Percentiles rank a stretch among this genome's conserved stretches.
phyloP scores from a whole-genome alignment of 768 basidiomycete species.

The Steccherinum ochraceum region DNA sequence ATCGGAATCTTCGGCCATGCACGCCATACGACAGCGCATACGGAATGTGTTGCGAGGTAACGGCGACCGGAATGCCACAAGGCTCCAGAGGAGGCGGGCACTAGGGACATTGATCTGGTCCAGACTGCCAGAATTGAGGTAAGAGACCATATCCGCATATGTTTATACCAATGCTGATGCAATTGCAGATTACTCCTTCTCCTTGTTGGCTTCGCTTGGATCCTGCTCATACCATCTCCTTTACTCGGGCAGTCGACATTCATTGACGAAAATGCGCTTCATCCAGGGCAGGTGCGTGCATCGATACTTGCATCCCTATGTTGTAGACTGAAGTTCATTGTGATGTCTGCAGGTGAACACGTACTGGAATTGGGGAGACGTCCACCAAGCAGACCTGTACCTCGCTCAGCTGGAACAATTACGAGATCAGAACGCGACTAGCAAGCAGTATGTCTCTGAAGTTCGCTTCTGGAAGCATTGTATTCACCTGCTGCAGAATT shows the following conservation, averaged over 20 bases:
- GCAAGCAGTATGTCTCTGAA: slow-evolving; percentile 45
- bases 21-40: neutral
- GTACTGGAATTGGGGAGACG: slow-evolving; percentile 89
- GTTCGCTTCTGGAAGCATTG: too few relatives aligned
- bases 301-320: too few relatives aligned
- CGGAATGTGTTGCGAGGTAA: slow-evolving; percentile 1
- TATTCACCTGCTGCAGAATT: slow-evolving; percentile 44
- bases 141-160: neutral
- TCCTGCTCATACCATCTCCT: slow-evolving; percentile 67
- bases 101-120: slow-evolving; percentile 5
- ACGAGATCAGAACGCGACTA: slow-evolving; percentile 56
- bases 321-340: too few relatives aligned
- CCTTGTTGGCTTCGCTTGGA: slow-evolving; percentile 71
- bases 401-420: slow-evolving; percentile 63
- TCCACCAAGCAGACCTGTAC: slow-evolving; percentile 80
- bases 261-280: slow-evolving; percentile 94
- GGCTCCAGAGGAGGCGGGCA: slow-evolving; percentile 6
- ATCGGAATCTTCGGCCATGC: neutral
- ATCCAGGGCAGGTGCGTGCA: slow-evolving; percentile 74
- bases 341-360: slow-evolving; percentile 78
- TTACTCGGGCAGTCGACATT: slow-evolving; percentile 64
- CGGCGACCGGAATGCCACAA: slow-evolving; percentile 7
- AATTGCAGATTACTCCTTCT: slow-evolving; percentile 48
- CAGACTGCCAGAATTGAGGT: slow-evolving; percentile 6
- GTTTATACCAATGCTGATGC: too few relatives aligned